Conservation (phyloP, 495 filamentous ascomycete species). For the Xylona heveae region DNA sequence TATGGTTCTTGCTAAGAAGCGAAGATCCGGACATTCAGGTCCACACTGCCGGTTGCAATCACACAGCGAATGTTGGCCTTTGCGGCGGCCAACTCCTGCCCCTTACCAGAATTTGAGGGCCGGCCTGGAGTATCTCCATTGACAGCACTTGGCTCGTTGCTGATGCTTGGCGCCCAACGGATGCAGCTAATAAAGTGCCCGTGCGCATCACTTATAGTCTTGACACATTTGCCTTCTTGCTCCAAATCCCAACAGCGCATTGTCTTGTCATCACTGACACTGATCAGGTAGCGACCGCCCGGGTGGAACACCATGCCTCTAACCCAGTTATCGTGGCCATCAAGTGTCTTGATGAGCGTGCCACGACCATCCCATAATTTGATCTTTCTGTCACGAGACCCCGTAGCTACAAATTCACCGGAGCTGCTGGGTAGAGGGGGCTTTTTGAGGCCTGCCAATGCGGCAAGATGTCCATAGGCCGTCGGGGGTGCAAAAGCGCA, state of each 20-base stretch:
- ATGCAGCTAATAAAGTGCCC: conserved; percentile 76
- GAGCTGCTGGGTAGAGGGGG: conserved; percentile 48
- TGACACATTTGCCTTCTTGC: conserved; percentile 81
- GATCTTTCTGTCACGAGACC: conserved; percentile 78
- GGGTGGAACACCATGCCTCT: conserved; percentile 77
- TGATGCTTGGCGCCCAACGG: conserved; percentile 70
- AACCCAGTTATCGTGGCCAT: conserved; percentile 95
- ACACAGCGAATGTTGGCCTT: conserved; percentile 35
- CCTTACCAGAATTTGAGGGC: conserved; percentile 18
- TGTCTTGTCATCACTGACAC: conserved; percentile 75
- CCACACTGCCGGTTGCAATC: conserved; percentile 41
- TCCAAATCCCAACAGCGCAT: conserved; percentile 86
- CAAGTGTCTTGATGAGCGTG: conserved; percentile 64
- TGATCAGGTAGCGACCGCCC: conserved; percentile 79
- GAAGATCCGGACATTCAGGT: conserved; percentile 38
- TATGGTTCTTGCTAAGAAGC: conserved; percentile 15
- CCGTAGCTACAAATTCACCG: conserved; percentile 82
- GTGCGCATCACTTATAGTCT: conserved; percentile 59
- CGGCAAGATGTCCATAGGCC: conserved; percentile 52
- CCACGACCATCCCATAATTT: conserved; percentile 78
- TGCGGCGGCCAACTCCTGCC: conserved; percentile 4
- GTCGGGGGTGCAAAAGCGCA: conserved; percentile 70
- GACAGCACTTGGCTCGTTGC: conserved; percentile 28
- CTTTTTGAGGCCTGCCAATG: conserved; percentile 69
- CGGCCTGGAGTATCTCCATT: conserved; percentile 31